Conservation (phyloP, 345 rosid species). For the Citrus medica region DNA sequence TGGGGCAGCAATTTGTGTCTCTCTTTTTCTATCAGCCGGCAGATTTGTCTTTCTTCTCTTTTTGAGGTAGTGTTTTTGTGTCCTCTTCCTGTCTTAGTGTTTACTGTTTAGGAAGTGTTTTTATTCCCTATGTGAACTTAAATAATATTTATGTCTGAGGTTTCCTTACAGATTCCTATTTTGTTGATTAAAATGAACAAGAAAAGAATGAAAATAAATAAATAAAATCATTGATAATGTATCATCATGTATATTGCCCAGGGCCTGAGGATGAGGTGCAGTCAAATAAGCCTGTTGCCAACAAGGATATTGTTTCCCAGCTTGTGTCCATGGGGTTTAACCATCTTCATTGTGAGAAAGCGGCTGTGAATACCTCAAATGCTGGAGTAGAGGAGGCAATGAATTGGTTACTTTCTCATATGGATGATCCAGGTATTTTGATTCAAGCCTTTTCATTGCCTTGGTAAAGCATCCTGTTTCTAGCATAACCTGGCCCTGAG, state of each 20-base stretch:
- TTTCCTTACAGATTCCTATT: background rate
- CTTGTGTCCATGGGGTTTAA: slow-evolving; percentile 92
- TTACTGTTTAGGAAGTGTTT: background rate
- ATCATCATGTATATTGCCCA: slow-evolving; percentile 26
- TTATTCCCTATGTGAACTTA: background rate
- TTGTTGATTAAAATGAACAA: background rate
- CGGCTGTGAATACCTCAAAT: slow-evolving; percentile 80
- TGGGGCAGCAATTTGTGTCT: background rate
- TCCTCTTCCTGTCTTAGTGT: background rate
- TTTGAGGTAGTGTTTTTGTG: background rate
- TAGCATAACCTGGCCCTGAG: background rate
- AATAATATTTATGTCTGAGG: background rate
- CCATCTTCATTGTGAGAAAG: slow-evolving; percentile 89
- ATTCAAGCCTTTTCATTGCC: background rate
- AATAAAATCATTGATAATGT: background rate
- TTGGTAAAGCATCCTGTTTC: background rate
- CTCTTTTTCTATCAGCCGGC: background rate
- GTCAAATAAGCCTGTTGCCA: slow-evolving; percentile 54
- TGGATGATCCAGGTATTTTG: slow-evolving; percentile 88
- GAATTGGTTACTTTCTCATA: slow-evolving; percentile 94
- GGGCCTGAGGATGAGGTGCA: slow-evolving; percentile 53
- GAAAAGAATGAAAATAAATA: background rate
- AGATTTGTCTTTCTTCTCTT: background rate
- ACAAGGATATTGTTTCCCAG: slow-evolving; percentile 83
- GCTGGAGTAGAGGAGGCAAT: slow-evolving; percentile 93